Conservation (phyloP, 78 protist genomes). For the Cavenderia fasciculata region DNA sequence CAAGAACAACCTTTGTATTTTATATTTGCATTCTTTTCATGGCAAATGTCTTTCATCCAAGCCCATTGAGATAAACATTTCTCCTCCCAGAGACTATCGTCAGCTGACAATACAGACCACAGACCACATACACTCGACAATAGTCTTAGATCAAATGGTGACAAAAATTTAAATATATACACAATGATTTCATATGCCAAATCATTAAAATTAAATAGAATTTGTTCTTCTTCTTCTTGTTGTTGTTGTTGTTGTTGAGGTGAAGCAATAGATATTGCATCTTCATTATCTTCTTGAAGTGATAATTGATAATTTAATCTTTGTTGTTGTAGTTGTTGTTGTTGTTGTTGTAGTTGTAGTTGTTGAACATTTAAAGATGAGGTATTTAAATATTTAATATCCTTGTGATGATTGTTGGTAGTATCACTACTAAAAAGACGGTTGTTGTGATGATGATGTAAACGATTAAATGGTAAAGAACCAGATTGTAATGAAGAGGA, state of each 20-base stretch:
- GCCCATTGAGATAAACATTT: conserved; percentile 63
- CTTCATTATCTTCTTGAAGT: too few relatives aligned
- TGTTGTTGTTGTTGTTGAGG: background rate
- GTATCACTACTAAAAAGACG: background rate
- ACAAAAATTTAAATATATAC: conserved; percentile 29
- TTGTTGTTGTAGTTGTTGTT: conserved; percentile 14
- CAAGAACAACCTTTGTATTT: too few relatives aligned
- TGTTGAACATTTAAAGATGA: background rate
- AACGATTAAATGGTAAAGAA: background rate
- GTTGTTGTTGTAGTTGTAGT: background rate
- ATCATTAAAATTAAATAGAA: conserved; percentile 8
- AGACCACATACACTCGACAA: conserved; percentile 4
- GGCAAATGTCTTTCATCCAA: conserved; percentile 18
- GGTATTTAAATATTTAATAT: too few relatives aligned
- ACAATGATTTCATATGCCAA: conserved; percentile 29
- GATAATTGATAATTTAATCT: background rate
- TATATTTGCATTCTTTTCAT: conserved; percentile 4
- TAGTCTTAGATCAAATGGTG: conserved; percentile 57
- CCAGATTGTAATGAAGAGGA: background rate
- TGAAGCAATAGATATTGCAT: background rate
- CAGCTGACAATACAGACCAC: conserved; percentile 35
- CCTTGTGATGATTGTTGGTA: too few relatives aligned
- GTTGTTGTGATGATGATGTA: background rate
- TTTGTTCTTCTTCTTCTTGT: background rate
- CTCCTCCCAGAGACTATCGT: conserved; percentile 39